Evolutionary conservation across 257 asterid species (phyloP).

Genomic region (Buddleja alternifolia): DNA sequence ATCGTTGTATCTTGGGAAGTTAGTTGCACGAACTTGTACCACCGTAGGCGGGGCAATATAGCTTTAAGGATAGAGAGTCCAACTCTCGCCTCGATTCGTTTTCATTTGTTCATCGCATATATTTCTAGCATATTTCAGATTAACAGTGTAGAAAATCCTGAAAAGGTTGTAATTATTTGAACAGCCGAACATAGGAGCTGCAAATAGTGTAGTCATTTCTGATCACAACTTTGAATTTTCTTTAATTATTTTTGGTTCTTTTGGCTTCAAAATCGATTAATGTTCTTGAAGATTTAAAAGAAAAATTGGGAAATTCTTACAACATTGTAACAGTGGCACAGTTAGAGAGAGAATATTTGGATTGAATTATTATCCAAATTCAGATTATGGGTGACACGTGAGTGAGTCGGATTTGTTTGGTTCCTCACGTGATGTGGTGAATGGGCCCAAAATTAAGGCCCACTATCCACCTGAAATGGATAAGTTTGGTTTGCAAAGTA

Average conservation of each 20-base stretch:
- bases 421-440: neutral
- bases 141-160: too few relatives aligned
- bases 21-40: too few relatives aligned
- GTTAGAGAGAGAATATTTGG: slow-evolving; percentile 9
- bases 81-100: too few relatives aligned
- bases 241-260: neutral
- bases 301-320: neutral
- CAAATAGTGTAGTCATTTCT: slow-evolving; percentile 61
- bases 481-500: slow-evolving; percentile 11
- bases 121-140: too few relatives aligned
- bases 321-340: neutral
- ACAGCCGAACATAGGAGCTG: slow-evolving; percentile 46
- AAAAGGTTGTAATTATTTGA: slow-evolving; percentile 25
- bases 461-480: slow-evolving; percentile 40
- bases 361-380: slow-evolving; percentile 40
- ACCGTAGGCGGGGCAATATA: too few relatives aligned
- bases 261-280: slow-evolving; percentile 2
- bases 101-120: too few relatives aligned
- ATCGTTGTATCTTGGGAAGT: too few relatives aligned
- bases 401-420: slow-evolving; percentile 15
- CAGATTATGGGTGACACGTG: slow-evolving; percentile 49
- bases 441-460: slow-evolving; percentile 44
- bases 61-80: too few relatives aligned
- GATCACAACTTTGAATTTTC: too few relatives aligned
- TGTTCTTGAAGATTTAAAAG: slow-evolving; percentile 25